Evolutionary conservation across 23 red algal genomes (phyloP).

Genomic region (Gracilaria gracilis): DNA sequence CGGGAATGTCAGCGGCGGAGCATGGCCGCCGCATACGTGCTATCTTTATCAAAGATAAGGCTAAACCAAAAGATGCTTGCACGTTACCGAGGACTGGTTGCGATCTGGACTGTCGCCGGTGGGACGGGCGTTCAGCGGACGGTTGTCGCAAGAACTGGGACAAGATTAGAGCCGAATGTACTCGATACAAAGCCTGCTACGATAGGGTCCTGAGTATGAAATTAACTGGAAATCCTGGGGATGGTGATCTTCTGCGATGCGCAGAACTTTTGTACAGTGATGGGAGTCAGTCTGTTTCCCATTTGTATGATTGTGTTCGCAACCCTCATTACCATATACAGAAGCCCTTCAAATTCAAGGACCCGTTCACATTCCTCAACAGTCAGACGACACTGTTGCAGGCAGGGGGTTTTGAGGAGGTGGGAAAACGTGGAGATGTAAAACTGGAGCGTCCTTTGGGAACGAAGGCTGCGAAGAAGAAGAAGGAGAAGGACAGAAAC

Average conservation of each 20-base stretch:
- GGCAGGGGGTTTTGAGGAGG: neutral
- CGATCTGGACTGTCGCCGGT: neutral
- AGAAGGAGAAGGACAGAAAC: neutral
- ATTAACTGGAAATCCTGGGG: conserved; percentile 12
- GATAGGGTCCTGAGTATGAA: neutral
- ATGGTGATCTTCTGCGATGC: conserved; percentile 9
- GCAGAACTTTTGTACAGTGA: conserved; percentile 21
- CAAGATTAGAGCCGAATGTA: conserved; percentile 15
- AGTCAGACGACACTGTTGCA: neutral
- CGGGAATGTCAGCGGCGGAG: neutral
- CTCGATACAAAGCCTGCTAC: neutral
- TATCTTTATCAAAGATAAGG: neutral
- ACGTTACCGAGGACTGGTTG: neutral
- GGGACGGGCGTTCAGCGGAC: conserved; percentile 16
- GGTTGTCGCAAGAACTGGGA: conserved; percentile 22
- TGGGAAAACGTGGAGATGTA: neutral
- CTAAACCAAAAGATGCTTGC: neutral
- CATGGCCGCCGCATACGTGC: neutral
- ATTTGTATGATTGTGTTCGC: conserved; percentile 14
- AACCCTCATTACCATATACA: conserved; percentile 18
- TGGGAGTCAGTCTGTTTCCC: neutral
- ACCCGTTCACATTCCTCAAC: neutral
- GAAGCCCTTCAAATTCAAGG: conserved; percentile 2
- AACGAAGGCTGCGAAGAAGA: neutral
- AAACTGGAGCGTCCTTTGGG: conserved; percentile 6